Conservation (phyloP, 495 filamentous ascomycete genomes). For the Aspergillus carlsbadensis region DNA sequence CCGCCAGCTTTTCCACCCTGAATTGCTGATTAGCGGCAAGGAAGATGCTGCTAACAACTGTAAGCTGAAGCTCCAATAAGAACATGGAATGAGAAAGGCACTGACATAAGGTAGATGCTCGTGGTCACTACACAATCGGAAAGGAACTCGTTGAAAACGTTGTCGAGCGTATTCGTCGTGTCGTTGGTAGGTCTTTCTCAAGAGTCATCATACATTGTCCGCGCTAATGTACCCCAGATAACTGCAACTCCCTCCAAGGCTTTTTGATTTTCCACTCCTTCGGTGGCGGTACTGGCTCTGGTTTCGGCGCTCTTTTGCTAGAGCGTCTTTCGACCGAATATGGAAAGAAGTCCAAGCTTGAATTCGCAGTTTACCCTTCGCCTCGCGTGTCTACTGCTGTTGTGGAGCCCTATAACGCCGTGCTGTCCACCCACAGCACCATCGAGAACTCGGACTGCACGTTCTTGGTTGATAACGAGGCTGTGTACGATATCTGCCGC, state of each 20-base stretch:
- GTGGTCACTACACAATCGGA: constrained; percentile 90
- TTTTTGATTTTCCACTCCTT: constrained; percentile 96
- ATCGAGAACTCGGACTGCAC: constrained; percentile 93
- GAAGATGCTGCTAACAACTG: constrained; percentile 95
- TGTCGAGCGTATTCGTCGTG: constrained; percentile 80
- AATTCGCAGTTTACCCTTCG: constrained; percentile 87
- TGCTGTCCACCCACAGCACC: constrained; percentile 87
- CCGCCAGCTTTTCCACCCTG: constrained; percentile 86
- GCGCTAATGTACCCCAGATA: constrained; percentile 56
- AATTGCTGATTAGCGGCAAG: constrained; percentile 84
- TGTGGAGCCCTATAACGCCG: constrained; percentile 92
- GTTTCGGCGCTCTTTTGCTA: constrained; percentile 82
- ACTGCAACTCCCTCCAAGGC: constrained; percentile 86
- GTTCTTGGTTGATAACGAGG: constrained; percentile 91
- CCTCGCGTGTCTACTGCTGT: constrained; percentile 84
- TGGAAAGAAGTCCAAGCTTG: constrained; percentile 92
- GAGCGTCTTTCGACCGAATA: constrained; percentile 88
- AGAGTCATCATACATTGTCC: not conserved
- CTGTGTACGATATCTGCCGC: constrained; percentile 89
- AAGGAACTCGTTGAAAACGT: constrained; percentile 87
- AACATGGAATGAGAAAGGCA: not conserved
- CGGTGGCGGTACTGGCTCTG: constrained; percentile 88
- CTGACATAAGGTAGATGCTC: constrained; percentile 62
- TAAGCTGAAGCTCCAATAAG: constrained; percentile 18
- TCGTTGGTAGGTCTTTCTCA: constrained; percentile 56